These are phyloP conservation scores for Capillidium heterosporum DNA, from an alignment of 371 early-diverging fungal genomes.

Conservation along the genomic window DNA sequence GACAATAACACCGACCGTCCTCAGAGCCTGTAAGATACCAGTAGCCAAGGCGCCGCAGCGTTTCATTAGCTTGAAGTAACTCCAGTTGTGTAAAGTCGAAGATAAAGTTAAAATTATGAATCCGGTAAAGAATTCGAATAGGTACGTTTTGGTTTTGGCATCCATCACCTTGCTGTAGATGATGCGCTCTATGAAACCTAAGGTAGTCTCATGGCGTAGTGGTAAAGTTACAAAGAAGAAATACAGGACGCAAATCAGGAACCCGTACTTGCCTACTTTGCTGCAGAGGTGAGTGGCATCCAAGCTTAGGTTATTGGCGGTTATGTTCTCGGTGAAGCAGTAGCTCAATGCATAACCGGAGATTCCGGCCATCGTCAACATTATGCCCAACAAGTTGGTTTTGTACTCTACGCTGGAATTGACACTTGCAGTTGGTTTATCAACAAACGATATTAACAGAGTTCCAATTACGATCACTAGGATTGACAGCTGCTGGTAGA, in stretches of 20 bases:
- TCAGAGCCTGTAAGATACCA: constrained; percentile 39
- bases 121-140: constrained; percentile 8
- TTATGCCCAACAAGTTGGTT: not conserved
- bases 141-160: not conserved
- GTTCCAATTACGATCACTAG: not conserved
- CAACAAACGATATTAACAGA: not conserved
- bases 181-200: not conserved
- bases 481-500: not conserved
- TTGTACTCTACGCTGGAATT: too few relatives aligned
- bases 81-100: constrained; percentile 24
- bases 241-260: not conserved
- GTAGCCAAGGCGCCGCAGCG: constrained; percentile 32
- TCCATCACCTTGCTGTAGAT: not conserved
- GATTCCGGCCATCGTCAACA: not conserved
- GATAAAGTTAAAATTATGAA: constrained; percentile 17
- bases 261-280: not conserved
- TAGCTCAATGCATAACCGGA: not conserved
- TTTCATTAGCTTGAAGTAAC: constrained; percentile 28
- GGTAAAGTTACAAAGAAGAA: not conserved
- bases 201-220: not conserved
- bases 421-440: not conserved
- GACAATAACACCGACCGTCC: constrained; percentile 47
- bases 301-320: too few relatives aligned
- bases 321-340: not conserved
- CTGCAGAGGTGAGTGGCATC: not conserved